Evolutionary conservation across 2,329 filamentous ascomycete species (phyloP).

Genomic region (Sclerotinia trifoliorum): DNA sequence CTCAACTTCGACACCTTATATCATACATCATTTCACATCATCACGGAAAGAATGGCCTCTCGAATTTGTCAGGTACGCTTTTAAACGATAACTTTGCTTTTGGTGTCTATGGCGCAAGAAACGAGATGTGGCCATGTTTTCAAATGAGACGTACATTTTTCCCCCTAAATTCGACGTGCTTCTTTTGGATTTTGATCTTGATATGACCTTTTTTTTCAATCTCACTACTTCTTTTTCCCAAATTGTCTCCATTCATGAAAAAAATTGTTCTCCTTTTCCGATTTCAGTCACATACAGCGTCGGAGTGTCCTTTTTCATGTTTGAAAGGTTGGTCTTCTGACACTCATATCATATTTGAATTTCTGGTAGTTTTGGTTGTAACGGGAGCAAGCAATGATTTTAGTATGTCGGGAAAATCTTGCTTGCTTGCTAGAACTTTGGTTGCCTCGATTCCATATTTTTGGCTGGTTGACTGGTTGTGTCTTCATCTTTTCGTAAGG

Average conservation of each 20-base stretch:
- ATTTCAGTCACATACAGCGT: conserved; percentile 1
- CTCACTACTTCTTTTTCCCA: background rate
- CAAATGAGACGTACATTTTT: conserved; percentile 13
- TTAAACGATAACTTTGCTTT: conserved; percentile 17
- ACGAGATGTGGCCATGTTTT: conserved; percentile 15
- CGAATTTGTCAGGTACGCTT: conserved; percentile 14
- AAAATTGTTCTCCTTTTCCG: background rate
- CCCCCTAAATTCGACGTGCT: conserved; percentile 2
- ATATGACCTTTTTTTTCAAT: conserved; percentile 12
- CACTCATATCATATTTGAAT: conserved; percentile 13
- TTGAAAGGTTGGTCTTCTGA: conserved; percentile 14
- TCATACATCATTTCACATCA: conserved; percentile 11
- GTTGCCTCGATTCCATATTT: conserved; percentile 9
- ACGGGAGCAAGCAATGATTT: background rate
- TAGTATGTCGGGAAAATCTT: conserved; percentile 3
- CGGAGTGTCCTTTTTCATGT: conserved; percentile 5
- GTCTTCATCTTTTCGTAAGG: background rate
- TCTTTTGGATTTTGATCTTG: conserved; percentile 19
- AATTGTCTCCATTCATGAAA: background rate
- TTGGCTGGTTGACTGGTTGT: conserved; percentile 2
- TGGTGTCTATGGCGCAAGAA: conserved; percentile 23
- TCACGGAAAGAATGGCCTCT: conserved; percentile 21
- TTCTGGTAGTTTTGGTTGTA: conserved; percentile 14
- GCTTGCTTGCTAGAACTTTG: conserved; percentile 13
- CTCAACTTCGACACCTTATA: conserved; percentile 8